phyloP scores from a whole-genome alignment of 164 flowering plant genomes.

The Amborella trichopoda region DNA sequence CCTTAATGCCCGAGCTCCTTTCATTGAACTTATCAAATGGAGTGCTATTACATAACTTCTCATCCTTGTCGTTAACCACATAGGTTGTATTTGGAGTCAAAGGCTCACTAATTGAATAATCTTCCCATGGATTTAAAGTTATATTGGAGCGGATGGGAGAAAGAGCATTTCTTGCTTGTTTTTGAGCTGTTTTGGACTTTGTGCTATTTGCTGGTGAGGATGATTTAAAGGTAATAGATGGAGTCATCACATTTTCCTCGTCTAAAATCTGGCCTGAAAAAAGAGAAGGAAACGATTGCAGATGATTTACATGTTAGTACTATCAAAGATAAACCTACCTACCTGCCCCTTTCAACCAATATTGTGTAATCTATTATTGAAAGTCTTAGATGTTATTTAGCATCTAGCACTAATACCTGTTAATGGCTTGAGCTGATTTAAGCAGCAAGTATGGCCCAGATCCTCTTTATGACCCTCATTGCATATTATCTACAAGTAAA shows the following conservation, averaged over 20 bases:
- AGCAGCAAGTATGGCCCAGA: too few relatives aligned
- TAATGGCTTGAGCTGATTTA: too few relatives aligned
- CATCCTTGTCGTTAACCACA: constrained; percentile 8
- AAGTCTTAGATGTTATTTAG: too few relatives aligned
- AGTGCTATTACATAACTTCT: constrained; percentile 16
- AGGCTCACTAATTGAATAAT: constrained; percentile 22
- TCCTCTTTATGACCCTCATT: too few relatives aligned
- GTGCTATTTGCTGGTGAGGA: constrained; percentile 25
- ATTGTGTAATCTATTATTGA: too few relatives aligned
- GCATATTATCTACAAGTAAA: too few relatives aligned
- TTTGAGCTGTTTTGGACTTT: constrained; percentile 13
- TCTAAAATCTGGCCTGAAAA: constrained; percentile 13
- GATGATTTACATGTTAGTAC: too few relatives aligned
- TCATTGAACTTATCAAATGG: constrained; percentile 56
- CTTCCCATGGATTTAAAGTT: constrained; percentile 12
- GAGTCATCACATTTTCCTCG: constrained; percentile 11
- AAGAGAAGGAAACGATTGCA: background rate
- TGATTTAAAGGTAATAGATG: constrained; percentile 1
- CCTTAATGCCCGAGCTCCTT: constrained; percentile 57
- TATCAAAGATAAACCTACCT: too few relatives aligned
- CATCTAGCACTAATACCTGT: too few relatives aligned
- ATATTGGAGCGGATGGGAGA: constrained; percentile 48
- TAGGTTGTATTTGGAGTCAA: constrained; percentile 32
- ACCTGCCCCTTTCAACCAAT: too few relatives aligned
- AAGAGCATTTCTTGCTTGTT: constrained; percentile 47